These are phyloP conservation scores for Coemansia sp. DNA, from an alignment of 192 early-diverging fungal genomes.

Conservation along the genomic window DNA sequence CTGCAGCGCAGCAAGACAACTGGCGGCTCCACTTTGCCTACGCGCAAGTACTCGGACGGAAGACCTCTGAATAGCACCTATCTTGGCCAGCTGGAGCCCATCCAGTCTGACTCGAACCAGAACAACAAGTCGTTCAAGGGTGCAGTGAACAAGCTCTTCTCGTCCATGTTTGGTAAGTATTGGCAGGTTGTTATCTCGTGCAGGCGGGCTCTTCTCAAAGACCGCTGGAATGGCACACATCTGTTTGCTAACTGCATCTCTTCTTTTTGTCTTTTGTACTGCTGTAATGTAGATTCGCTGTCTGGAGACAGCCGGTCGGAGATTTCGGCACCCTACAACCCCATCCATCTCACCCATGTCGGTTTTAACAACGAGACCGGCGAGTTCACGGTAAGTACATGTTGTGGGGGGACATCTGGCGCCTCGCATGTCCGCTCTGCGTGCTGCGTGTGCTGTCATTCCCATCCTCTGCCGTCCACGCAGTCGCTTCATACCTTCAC, in stretches of 20 bases:
- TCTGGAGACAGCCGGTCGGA: constrained; percentile 75
- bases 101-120: constrained; percentile 37
- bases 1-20: constrained; percentile 56
- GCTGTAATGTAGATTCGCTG: constrained; percentile 49
- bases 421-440: background rate
- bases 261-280: constrained; percentile 7
- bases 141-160: constrained; percentile 55
- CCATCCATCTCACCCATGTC: constrained; percentile 96
- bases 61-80: constrained; percentile 55
- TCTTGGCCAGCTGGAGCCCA: constrained; percentile 53
- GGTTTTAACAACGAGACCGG: constrained; percentile 96
- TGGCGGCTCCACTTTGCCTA: constrained; percentile 30
- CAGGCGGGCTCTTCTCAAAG: background rate
- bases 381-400: constrained; percentile 76
- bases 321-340: constrained; percentile 93
- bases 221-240: background rate
- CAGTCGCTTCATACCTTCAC: background rate
- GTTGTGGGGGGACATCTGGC: background rate
- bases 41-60: constrained; percentile 53
- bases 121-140: constrained; percentile 56
- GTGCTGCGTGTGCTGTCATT: background rate
- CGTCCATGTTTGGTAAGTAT: constrained; percentile 55
- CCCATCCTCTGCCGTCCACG: background rate
- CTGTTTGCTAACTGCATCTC: background rate
- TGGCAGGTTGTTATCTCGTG: background rate